A percentile compares a stretch with the other conserved stretches of the same genome.
Evolutionary conservation across 306 rosid species (phyloP).

Genomic region (Fagus sylvatica): DNA sequence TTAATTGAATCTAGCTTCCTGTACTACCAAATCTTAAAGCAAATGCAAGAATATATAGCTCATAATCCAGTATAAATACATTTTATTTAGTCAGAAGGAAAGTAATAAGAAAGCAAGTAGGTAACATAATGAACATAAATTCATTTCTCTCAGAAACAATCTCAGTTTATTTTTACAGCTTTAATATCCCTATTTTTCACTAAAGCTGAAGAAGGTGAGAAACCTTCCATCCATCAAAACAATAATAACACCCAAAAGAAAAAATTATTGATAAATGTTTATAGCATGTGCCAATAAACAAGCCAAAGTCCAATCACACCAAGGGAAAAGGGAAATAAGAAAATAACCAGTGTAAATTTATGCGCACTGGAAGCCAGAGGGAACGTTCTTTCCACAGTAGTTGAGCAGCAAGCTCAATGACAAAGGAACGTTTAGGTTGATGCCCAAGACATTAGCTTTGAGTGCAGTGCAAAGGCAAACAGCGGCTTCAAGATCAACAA

Average conservation of each 20-base stretch:
- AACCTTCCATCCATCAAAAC: slow-evolving; percentile 23
- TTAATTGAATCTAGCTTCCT: neutral
- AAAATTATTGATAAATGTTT: slow-evolving; percentile 18
- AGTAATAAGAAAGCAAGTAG: neutral
- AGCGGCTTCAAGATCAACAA: slow-evolving; percentile 81
- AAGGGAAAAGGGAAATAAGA: slow-evolving; percentile 9
- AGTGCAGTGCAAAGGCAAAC: slow-evolving; percentile 88
- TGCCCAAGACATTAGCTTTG: slow-evolving; percentile 59
- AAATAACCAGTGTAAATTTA: slow-evolving; percentile 14
- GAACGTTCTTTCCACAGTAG: slow-evolving; percentile 60
- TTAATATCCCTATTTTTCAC: neutral
- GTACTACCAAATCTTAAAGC: neutral
- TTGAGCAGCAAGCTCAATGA: slow-evolving; percentile 65
- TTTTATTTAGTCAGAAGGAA: neutral
- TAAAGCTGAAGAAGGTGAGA: slow-evolving; percentile 18
- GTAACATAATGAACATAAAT: neutral
- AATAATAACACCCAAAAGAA: neutral
- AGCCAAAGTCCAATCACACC: neutral
- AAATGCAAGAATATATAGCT: neutral
- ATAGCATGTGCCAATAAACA: neutral
- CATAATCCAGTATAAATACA: neutral
- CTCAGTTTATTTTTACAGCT: neutral
- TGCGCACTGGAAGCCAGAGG: slow-evolving; percentile 54
- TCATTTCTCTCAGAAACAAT: neutral
- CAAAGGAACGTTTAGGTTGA: slow-evolving; percentile 64